Percentiles rank a stretch among this genome's conserved stretches.
Evolutionary conservation across 2,329 filamentous ascomycete species (phyloP).

Genomic region (Epichloe amarillans): DNA sequence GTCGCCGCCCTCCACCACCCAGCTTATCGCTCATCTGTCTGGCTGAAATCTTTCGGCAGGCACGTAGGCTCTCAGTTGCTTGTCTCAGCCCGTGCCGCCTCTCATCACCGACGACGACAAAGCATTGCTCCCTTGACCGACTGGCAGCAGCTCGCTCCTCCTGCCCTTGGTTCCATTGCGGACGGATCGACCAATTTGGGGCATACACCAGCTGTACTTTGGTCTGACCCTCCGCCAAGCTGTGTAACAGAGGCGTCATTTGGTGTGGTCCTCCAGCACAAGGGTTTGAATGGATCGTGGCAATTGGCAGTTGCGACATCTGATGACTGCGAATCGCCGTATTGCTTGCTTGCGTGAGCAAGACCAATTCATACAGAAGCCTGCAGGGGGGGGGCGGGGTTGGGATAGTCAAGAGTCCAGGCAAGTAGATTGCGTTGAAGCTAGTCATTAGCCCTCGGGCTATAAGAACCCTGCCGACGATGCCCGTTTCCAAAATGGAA

Average conservation of each 20-base stretch:
- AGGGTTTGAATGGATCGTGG: conserved; percentile 12
- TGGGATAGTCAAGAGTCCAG: not conserved
- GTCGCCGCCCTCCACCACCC: not conserved
- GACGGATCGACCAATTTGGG: not conserved
- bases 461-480: conserved; percentile 40
- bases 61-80: not conserved
- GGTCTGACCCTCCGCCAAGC: conserved; percentile 13
- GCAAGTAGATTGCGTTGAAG: not conserved
- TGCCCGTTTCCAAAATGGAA: conserved; percentile 39
- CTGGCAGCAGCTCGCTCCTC: not conserved
- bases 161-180: not conserved
- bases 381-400: not conserved
- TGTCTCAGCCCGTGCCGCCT: conserved; percentile 1
- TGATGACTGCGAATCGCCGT: conserved; percentile 12
- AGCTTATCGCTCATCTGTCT: not conserved
- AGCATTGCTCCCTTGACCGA: conserved; percentile 1
- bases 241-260: conserved; percentile 19
- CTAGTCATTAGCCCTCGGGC: not conserved
- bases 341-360: conserved; percentile 15
- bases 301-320: conserved; percentile 1
- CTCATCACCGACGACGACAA: not conserved
- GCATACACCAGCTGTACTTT: conserved; percentile 19
- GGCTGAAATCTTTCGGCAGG: not conserved
- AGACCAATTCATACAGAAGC: conserved; percentile 1
- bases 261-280: conserved; percentile 21